Conservation (phyloP, 2,329 filamentous ascomycete species). For the Gaeumannomyces sp. region DNA sequence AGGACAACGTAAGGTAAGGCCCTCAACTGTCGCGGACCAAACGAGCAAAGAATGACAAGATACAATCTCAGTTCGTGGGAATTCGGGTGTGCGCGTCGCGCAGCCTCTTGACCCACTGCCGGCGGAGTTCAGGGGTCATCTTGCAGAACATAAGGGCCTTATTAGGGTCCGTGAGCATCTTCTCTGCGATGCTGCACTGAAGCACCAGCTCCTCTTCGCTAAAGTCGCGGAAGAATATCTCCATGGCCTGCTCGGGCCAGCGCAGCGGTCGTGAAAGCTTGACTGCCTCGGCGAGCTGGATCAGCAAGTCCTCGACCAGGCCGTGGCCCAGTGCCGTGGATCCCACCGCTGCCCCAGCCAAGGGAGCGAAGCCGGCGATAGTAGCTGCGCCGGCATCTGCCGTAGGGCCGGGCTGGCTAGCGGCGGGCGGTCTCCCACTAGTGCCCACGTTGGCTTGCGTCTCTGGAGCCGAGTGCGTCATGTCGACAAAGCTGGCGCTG, state of each 20-base stretch:
- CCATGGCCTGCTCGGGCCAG: constrained; percentile 53
- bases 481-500: constrained; percentile 15
- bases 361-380: neutral
- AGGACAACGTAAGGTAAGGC: neutral
- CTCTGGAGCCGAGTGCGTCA: constrained; percentile 14
- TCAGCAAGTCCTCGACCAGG: constrained; percentile 27
- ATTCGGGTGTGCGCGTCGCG: constrained; percentile 38
- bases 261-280: constrained; percentile 30
- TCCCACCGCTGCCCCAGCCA: constrained; percentile 11
- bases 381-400: constrained; percentile 4
- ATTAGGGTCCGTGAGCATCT: constrained; percentile 50
- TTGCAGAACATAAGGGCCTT: constrained; percentile 59
- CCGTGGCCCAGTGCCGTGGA: constrained; percentile 20
- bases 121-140: constrained; percentile 45
- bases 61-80: neutral
- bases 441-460: constrained; percentile 10
- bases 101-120: constrained; percentile 50
- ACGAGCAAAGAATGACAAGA: neutral
- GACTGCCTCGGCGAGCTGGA: constrained; percentile 33
- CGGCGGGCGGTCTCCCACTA: neutral
- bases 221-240: constrained; percentile 55
- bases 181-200: constrained; percentile 54
- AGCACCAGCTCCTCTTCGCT: constrained; percentile 50
- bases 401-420: neutral
- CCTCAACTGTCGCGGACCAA: neutral